Base-by-base conservation (phyloP, 352 stramenopile genomes). In the Phytophthora idaei region DNA sequence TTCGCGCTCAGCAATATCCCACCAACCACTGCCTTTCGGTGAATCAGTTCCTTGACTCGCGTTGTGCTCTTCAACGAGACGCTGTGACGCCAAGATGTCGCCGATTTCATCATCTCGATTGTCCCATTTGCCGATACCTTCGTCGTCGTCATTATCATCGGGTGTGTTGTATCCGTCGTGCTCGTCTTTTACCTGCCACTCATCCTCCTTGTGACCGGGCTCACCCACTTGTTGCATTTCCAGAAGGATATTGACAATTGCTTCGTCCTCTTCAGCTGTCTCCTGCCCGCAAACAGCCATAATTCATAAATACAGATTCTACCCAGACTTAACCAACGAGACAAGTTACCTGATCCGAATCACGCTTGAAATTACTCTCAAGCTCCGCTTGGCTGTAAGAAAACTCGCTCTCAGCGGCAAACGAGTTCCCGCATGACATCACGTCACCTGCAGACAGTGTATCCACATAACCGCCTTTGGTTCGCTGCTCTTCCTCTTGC, bases 51-150 rank as follows among this genome's bases (percentile, higher is more conserved):
- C 39, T 58, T 49, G 31, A 37, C 63, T 51, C 2, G 55, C 27
- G 8, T 50, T 53, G 4, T 58, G 41, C 3, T 71, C 29, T 65
- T 80, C 78, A 32, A 78, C 27, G 0, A 75, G 25, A 4, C 51
- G 57, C 44, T 94, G 86, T 6, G 86, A 89, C 15, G 81, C 79
- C 28, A 94, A 64, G 37, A 94, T 94, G 39, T 90, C 83, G 2
- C 61, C 50, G 50, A 92, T 90, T 59, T 94, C 86, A 34, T 78
- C 62, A 48, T 78, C 44, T 15, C 29, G 41, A 69, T 64, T 39
- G 11, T n/a, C 41, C n/a, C 59, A 72, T 32, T 73, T 67, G 45
- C 14, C 48, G 32, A 49, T 2, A 31, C 77, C 57, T n/a, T 64
- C 59, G 2, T 77, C 69, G 15, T 74, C 62, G 10, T 74, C 46